phyloP scores from a whole-genome alignment of 345 rosid genomes.

The Hibiscus tridactylites region DNA sequence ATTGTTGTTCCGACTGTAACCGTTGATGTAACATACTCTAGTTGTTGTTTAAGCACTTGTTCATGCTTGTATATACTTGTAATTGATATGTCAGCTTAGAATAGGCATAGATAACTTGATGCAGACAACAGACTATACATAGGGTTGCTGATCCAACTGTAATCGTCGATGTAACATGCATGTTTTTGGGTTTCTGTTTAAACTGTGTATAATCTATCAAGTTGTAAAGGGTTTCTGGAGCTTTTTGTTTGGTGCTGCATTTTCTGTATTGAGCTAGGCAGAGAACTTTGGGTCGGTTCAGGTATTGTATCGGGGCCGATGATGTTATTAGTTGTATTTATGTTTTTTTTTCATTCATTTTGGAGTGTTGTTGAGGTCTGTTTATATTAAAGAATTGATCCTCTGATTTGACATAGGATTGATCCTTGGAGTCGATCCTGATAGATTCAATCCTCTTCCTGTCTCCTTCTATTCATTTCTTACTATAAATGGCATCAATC shows the following conservation, averaged over 20 bases:
- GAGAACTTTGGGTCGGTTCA: conserved; percentile 1
- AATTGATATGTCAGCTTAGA: neutral
- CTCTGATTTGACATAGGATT: too few species aligned
- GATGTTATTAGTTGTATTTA: neutral
- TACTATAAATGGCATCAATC: too few species aligned
- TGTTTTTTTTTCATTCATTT: too few species aligned
- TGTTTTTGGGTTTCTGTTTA: neutral
- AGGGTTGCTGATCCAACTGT: neutral
- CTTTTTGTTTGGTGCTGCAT: neutral
- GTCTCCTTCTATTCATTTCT: too few species aligned
- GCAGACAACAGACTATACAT: neutral
- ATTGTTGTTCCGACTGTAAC: neutral
- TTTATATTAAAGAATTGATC: too few species aligned
- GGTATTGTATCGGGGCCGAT: neutral
- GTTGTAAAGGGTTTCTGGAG: neutral
- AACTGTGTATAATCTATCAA: neutral
- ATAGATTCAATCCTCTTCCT: too few species aligned
- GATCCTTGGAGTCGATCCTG: too few species aligned
- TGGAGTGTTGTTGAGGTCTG: too few species aligned
- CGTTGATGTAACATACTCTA: neutral
- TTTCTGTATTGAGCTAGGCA: neutral
- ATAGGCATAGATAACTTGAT: neutral
- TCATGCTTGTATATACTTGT: neutral
- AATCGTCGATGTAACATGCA: neutral
- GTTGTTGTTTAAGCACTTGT: neutral